phyloP scores from a whole-genome alignment of 208 protist species.

The Phytomonas sp. region DNA sequence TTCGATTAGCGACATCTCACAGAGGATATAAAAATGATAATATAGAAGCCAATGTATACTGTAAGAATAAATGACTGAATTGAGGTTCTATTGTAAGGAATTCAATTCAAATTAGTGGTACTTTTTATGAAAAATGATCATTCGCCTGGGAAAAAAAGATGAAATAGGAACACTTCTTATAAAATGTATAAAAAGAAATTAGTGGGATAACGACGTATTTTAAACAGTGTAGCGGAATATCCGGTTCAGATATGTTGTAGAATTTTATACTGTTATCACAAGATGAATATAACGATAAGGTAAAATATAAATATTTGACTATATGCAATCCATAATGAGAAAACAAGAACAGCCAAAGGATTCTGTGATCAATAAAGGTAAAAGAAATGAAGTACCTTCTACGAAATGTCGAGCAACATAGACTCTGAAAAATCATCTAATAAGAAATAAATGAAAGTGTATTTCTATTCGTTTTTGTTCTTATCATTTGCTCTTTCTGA shows the following conservation, averaged over 20 bases:
- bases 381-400: background rate
- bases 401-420: background rate
- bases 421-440: background rate
- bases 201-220: constrained; percentile 1
- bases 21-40: constrained; percentile 1
- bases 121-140: background rate
- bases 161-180: background rate
- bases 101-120: background rate
- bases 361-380: background rate
- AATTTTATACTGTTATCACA: background rate
- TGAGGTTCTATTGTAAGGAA: background rate
- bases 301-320: background rate
- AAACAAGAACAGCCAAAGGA: background rate
- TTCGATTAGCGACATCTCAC: background rate
- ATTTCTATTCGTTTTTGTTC: background rate
- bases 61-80: background rate
- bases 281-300: background rate
- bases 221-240: background rate
- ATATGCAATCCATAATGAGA: background rate
- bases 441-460: background rate
- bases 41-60: background rate
- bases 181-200: constrained; percentile 2
- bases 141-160: background rate
- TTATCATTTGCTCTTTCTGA: background rate
- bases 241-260: background rate